Percentiles rank a stretch among this genome's conserved stretches.
Evolutionary conservation across 306 rosid species (phyloP).

Genomic region (Cucurbita argyrosperma): DNA sequence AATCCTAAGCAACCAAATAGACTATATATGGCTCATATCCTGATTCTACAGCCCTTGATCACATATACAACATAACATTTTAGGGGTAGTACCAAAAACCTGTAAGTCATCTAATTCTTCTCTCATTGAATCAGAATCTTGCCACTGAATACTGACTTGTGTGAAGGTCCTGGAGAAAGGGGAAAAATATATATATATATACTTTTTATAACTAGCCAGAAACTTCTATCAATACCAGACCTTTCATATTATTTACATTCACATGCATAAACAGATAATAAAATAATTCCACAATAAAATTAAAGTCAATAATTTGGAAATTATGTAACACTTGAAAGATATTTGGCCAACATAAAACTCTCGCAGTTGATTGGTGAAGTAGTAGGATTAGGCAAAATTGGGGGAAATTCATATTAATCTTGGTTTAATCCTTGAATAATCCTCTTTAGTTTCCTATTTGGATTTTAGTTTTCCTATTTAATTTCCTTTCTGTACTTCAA

Average conservation of each 20-base stretch:
- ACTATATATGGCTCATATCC: neutral
- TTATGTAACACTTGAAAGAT: neutral
- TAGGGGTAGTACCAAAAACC: conserved; percentile 19
- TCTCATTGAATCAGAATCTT: conserved; percentile 93
- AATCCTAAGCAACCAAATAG: neutral
- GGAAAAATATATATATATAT: neutral
- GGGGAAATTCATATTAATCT: neutral
- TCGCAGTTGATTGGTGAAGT: neutral
- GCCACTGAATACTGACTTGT: conserved; percentile 98
- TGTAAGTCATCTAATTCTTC: conserved; percentile 96
- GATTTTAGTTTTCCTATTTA: neutral
- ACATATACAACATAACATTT: neutral
- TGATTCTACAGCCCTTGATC: neutral
- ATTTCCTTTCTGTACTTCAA: too few relatives aligned
- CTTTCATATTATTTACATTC: neutral
- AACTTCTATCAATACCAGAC: neutral
- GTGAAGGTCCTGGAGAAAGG: conserved; percentile 68
- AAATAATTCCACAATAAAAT: neutral
- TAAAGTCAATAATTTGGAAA: neutral
- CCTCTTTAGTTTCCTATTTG: neutral
- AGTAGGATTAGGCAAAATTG: neutral
- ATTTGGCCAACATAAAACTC: neutral
- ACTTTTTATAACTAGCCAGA: neutral
- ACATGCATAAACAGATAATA: neutral
- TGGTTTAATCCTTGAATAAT: neutral